These are phyloP conservation scores for Skeletonema costatum DNA, from an alignment of 108 stramenopile genomes.

Conservation along the genomic window DNA sequence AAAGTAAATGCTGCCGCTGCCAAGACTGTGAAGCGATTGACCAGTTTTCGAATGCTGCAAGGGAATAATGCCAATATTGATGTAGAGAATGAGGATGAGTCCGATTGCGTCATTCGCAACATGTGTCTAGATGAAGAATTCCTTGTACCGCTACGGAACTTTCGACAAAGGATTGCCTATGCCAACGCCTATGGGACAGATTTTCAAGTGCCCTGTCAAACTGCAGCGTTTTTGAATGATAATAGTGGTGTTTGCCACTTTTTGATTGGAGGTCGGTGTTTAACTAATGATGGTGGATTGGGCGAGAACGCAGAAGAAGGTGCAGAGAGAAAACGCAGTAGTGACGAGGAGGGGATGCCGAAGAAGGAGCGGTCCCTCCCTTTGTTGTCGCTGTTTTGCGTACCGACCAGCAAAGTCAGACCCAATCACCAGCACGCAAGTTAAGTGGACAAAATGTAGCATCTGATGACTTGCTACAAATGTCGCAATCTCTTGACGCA, in stretches of 20 bases:
- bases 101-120: conserved; percentile 47
- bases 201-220: conserved; percentile 83
- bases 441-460: neutral
- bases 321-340: neutral
- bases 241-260: conserved; percentile 62
- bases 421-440: neutral
- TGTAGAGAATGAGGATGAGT: neutral
- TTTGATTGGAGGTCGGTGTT: conserved; percentile 20
- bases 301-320: neutral
- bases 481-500: conserved; percentile 74
- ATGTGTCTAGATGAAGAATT: conserved; percentile 52
- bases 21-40: conserved; percentile 1
- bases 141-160: conserved; percentile 60
- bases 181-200: conserved; percentile 90
- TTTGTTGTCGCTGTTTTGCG: conserved; percentile 42
- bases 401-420: conserved; percentile 27
- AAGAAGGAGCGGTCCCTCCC: conserved; percentile 13
- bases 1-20: neutral
- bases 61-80: neutral
- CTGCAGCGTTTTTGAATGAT: conserved; percentile 81
- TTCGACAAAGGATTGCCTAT: conserved; percentile 81
- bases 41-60: neutral
- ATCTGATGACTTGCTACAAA: conserved; percentile 45
- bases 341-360: neutral
- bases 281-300: conserved; percentile 34